Percentiles rank a stretch among this genome's conserved stretches.
These are phyloP conservation scores for Hanseniaspora valbyensis DNA, from an alignment of 805 yeast species.

Conservation along the genomic window DNA sequence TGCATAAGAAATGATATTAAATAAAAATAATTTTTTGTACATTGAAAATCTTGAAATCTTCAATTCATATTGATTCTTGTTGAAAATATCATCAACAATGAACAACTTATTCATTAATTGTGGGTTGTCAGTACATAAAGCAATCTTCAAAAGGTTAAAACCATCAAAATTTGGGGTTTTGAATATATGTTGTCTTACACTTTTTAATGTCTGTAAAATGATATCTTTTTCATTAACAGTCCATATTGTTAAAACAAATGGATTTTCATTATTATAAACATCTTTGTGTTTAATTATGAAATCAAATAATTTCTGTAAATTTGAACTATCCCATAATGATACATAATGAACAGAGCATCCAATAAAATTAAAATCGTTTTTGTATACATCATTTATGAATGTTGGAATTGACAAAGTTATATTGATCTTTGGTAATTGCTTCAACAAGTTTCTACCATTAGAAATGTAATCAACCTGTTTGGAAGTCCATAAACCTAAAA, in stretches of 20 bases:
- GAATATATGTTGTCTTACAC: neutral
- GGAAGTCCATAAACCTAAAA: conserved; percentile 45
- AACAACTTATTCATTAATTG: neutral
- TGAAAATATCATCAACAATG: neutral
- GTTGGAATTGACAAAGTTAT: conserved; percentile 25
- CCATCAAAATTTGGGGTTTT: neutral
- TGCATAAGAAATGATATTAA: neutral
- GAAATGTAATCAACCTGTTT: conserved; percentile 35
- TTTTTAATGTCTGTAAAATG: conserved; percentile 2
- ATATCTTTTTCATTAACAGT: conserved; percentile 34
- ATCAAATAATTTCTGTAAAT: conserved; percentile 23
- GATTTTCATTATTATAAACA: conserved; percentile 24
- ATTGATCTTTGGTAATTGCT: neutral
- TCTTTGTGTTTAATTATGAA: conserved; percentile 27
- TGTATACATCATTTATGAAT: conserved; percentile 30
- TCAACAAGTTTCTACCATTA: conserved; percentile 20
- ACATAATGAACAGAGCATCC: conserved; percentile 43
- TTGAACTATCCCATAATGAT: conserved; percentile 38
- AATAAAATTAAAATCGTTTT: conserved; percentile 35
- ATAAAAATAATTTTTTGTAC: neutral
- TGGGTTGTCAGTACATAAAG: conserved; percentile 15
- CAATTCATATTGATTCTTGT: neutral
- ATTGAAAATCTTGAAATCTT: neutral
- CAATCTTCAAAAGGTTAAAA: neutral
- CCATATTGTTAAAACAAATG: conserved; percentile 32